Conservation (phyloP, 768 basidiomycete species). For the Pleurotus sapidus region DNA sequence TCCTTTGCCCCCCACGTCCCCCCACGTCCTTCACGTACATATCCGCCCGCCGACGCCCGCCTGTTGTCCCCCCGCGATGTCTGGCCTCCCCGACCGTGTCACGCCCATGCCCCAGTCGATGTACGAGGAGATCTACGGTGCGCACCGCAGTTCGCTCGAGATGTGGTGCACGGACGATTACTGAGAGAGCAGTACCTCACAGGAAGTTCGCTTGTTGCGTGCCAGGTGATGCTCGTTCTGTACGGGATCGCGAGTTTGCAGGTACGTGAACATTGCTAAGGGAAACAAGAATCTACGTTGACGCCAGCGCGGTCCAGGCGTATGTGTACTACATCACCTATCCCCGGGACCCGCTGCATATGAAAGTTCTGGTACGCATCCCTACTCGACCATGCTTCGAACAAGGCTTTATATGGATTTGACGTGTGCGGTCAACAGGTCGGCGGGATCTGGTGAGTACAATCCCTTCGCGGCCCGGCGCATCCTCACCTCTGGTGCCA, state of each 20-base stretch:
- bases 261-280: background rate
- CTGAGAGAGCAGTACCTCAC: too few species aligned
- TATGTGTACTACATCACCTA: background rate
- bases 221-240: background rate
- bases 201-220: background rate
- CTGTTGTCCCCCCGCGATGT: background rate
- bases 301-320: background rate
- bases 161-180: too few species aligned
- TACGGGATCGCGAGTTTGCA: constrained; percentile 1
- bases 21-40: too few species aligned
- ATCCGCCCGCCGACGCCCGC: too few species aligned
- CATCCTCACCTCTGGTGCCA: background rate
- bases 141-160: background rate
- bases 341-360: background rate
- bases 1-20: too few species aligned
- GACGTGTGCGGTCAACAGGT: background rate
- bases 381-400: background rate
- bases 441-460: background rate
- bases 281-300: background rate
- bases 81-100: background rate
- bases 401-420: too few species aligned
- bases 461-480: background rate
- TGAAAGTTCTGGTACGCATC: background rate
- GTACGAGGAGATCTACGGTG: background rate
- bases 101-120: background rate